Percentiles rank a stretch among this genome's conserved stretches.
These are phyloP conservation scores for Salicornia ramosissima DNA, from an alignment of 148 eudicot genomes.

Conservation along the genomic window DNA sequence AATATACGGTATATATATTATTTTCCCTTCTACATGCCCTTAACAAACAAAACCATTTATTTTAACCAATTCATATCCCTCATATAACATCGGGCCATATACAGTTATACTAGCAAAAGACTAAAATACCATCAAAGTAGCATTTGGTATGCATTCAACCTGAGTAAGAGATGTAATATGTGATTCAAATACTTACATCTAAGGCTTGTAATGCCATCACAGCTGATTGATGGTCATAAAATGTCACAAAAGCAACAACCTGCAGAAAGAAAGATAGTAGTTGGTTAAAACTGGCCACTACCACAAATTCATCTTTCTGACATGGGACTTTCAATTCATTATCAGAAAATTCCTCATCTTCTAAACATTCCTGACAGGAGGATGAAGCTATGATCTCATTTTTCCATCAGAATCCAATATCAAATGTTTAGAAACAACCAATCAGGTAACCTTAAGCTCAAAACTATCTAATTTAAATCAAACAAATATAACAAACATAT, in stretches of 20 bases:
- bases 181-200: slow-evolving; percentile 39
- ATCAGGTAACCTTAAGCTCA: not conserved
- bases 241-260: slow-evolving; percentile 97
- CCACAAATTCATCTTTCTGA: not conserved
- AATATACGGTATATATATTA: no score
- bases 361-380: not conserved
- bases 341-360: not conserved
- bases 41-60: not conserved
- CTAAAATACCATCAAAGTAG: not conserved
- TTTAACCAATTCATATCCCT: not conserved
- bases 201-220: slow-evolving; percentile 63
- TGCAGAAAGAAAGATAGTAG: slow-evolving; percentile 26
- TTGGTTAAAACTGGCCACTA: not conserved
- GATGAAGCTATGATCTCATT: not conserved
- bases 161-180: not conserved
- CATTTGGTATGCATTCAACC: not conserved
- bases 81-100: not conserved
- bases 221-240: slow-evolving; percentile 77
- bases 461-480: not conserved
- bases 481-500: not conserved
- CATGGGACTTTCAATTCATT: not conserved
- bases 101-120: not conserved
- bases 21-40: not conserved
- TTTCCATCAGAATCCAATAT: not conserved
- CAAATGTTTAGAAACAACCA: not conserved